A percentile compares a stretch with the other conserved stretches of the same genome.
Evolutionary conservation across 345 rosid genomes (phyloP).

Genomic region (Eucalyptus marginata): DNA sequence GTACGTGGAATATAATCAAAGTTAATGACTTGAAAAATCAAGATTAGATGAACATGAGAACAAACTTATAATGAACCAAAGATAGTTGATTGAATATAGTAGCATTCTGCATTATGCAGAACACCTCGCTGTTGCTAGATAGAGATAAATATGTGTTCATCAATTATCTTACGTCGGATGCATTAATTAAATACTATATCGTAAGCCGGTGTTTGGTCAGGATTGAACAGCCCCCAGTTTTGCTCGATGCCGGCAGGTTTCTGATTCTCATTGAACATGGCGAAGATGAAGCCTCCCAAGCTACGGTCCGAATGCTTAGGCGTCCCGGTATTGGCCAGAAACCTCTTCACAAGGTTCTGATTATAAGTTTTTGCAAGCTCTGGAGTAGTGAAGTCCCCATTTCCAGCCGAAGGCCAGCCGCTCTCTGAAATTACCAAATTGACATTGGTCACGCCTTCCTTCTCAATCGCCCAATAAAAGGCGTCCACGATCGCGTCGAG

Average conservation of each 20-base stretch:
- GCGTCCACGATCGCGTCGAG: constrained; percentile 1
- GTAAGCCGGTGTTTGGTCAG: not conserved
- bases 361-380: not conserved
- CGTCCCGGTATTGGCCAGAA: not conserved
- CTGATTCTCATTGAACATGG: not conserved
- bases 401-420: constrained; percentile 10
- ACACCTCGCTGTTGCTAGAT: not conserved
- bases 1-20: not conserved
- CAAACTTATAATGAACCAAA: not conserved
- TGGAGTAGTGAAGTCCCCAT: not conserved
- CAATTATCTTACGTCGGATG: not conserved
- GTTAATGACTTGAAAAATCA: not conserved
- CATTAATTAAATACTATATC: not conserved
- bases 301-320: not conserved
- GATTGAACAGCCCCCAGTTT: not conserved
- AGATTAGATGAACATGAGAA: not conserved
- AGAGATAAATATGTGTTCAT: not conserved
- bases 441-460: not conserved
- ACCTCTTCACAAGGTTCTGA: not conserved
- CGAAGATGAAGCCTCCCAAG: not conserved
- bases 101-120: not conserved
- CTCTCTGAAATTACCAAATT: not conserved
- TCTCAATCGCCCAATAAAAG: not conserved
- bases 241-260: not conserved
- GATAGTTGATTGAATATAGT: not conserved